Percentiles rank a stretch among this genome's conserved stretches.
Conservation (phyloP, 1,284 basidiomycete species). For the Coniferiporia weirii region DNA sequence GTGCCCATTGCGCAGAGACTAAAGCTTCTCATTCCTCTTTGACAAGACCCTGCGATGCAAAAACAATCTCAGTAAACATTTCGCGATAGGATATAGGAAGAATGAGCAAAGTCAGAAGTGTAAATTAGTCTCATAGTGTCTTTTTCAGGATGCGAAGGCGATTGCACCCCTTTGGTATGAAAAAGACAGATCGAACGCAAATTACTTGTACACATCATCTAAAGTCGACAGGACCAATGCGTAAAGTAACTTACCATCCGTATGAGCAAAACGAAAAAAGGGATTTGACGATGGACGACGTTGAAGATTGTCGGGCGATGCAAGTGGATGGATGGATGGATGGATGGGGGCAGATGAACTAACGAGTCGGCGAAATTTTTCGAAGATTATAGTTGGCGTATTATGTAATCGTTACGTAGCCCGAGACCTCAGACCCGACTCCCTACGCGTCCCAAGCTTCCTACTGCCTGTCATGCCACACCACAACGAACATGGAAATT, state of each 20-base stretch:
- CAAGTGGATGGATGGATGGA: too few species aligned
- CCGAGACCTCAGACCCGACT: background rate
- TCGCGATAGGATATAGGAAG: background rate
- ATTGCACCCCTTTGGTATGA: conserved; percentile 13
- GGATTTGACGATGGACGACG: too few species aligned
- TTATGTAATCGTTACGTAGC: background rate
- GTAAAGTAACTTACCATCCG: conserved; percentile 1
- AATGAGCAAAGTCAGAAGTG: conserved; percentile 5
- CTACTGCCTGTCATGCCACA: background rate
- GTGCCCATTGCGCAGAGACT: too few species aligned
- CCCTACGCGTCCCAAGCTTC: background rate
- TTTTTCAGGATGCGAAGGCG: conserved; percentile 11
- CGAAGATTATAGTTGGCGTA: background rate
- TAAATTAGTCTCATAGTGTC: conserved; percentile 13
- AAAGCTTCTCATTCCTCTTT: too few species aligned
- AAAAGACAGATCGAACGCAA: conserved; percentile 16
- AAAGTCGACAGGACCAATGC: background rate
- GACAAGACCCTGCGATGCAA: too few species aligned
- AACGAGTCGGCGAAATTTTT: background rate
- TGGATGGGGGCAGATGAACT: too few species aligned
- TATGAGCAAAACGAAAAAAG: background rate
- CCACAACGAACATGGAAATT: conserved; percentile 47
- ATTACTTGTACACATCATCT: conserved; percentile 16
- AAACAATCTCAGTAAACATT: background rate
- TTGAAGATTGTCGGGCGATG: too few species aligned